Evolutionary conservation across 495 filamentous ascomycete species (phyloP).

Genomic region (Xylaria curta): DNA sequence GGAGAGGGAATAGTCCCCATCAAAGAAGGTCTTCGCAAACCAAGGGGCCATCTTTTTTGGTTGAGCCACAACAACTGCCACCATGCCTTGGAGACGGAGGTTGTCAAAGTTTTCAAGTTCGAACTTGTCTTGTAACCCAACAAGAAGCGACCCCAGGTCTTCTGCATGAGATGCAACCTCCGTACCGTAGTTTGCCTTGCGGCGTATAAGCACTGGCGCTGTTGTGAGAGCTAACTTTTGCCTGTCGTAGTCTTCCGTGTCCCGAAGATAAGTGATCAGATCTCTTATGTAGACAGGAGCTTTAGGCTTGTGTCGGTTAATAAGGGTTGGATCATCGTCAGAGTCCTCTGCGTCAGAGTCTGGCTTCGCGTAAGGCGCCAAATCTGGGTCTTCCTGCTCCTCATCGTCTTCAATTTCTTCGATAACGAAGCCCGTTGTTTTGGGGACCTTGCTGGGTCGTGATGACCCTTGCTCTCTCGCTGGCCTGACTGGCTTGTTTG

Average conservation of each 20-base stretch:
- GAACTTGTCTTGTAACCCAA: constrained; percentile 82
- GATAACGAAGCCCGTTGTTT: constrained; percentile 59
- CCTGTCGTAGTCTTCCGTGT: constrained; percentile 82
- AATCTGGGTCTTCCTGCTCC: constrained; percentile 69
- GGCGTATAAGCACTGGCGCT: constrained; percentile 79
- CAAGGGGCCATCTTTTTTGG: constrained; percentile 80
- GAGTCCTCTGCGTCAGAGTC: constrained; percentile 92
- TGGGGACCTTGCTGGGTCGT: constrained; percentile 32
- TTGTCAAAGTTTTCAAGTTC: constrained; percentile 78
- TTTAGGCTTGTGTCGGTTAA: constrained; percentile 80
- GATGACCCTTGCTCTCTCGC: constrained; percentile 31
- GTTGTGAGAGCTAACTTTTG: constrained; percentile 79
- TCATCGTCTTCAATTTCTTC: constrained; percentile 70
- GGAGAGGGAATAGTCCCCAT: constrained; percentile 85
- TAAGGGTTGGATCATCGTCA: constrained; percentile 87
- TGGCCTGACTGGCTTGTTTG: constrained; percentile 30
- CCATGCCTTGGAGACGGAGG: constrained; percentile 79
- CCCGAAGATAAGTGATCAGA: constrained; percentile 76
- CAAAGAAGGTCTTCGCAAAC: constrained; percentile 86
- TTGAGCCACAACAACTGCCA: constrained; percentile 78
- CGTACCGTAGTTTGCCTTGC: constrained; percentile 85
- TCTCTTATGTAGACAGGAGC: constrained; percentile 93
- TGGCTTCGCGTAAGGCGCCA: constrained; percentile 85
- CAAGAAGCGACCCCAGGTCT: constrained; percentile 76
- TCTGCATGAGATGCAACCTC: constrained; percentile 85